These are phyloP conservation scores for Pelargonium australe DNA, from an alignment of 441 rosid species.

Conservation along the genomic window DNA sequence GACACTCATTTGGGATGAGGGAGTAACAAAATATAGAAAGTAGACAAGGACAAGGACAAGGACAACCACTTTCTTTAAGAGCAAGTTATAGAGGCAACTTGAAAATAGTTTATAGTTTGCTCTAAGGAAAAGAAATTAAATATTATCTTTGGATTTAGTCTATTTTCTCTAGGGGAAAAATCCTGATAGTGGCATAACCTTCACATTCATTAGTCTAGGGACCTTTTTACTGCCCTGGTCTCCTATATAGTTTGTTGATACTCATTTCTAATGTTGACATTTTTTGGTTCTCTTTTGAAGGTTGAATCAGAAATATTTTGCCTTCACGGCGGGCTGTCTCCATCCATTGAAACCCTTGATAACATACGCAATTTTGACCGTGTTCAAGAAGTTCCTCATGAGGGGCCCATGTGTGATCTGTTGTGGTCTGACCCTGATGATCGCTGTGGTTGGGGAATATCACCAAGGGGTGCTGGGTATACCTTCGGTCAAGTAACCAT, in stretches of 20 bases:
- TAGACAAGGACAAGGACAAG: too few relatives aligned
- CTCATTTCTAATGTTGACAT: not conserved
- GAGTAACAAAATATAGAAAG: too few relatives aligned
- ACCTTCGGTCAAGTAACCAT: conserved; percentile 81
- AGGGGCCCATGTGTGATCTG: conserved; percentile 97
- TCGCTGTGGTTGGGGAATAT: conserved; percentile 96
- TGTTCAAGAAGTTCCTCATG: conserved; percentile 96
- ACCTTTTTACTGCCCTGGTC: too few relatives aligned
- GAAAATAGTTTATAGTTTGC: too few relatives aligned
- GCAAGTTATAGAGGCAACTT: too few relatives aligned
- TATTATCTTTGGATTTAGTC: too few relatives aligned
- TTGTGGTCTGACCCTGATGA: conserved; percentile 97
- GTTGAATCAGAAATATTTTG: conserved; percentile 95
- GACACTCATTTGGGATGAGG: too few relatives aligned
- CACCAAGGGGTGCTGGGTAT: conserved; percentile 94
- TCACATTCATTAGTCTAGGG: too few relatives aligned
- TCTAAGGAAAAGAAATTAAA: too few relatives aligned
- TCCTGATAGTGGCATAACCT: too few relatives aligned
- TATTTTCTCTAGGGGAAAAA: too few relatives aligned
- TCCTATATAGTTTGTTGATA: not conserved
- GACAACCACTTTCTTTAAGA: too few relatives aligned
- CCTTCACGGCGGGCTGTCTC: conserved; percentile 91
- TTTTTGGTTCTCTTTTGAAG: conserved; percentile 32
- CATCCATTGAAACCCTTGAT: conserved; percentile 90
- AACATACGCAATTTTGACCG: conserved; percentile 89